Evolutionary conservation across 768 basidiomycete genomes (phyloP), one percentile per base, ranked within the genome.

Genomic region (Tricholoma matsutake): DNA sequence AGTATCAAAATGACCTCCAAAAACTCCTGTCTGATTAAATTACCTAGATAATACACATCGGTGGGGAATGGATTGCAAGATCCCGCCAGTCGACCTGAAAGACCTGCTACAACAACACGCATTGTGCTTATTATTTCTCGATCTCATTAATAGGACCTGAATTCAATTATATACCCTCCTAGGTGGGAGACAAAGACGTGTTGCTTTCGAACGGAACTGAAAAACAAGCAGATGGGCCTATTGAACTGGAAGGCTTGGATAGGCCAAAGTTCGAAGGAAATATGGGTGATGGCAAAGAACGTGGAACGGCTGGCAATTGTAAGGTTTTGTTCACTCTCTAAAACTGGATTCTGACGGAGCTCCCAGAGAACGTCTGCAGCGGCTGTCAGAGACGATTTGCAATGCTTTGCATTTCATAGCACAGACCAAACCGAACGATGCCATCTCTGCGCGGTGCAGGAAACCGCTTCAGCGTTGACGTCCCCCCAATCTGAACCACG

Each of bases 1-100:
- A 47, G 25, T 6, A 49, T 18, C 4, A 28, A 28, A 28, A 28
- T 49, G 39, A 69, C 68, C 54, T 66, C 61, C 16, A 65, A 52
- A 45, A 69, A 69, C 11, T 57, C 3, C n/a, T 45, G 13, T 11
- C 65, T 58, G 25, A 79, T 67, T 1, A 71, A 20, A 28, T 79
- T 78, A 0, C 77, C 77, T 1, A 78, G 55, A 35, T 70, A 74
- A 57, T 76, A 79, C 8, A 78, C 64, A 45, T 79, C 78, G 0
- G 68, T 71, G 0, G 73, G 62, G 51, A 78, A 79, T 0, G 77
- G 71, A 54, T 78, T 59, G 11, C 71, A 61, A n/a, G 62, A 69
- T 4, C 62, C 58, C n/a, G n/a, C n/a, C n/a, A n/a, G n/a, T n/a
- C n/a, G n/a, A n/a, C n/a, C n/a, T n/a, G n/a, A n/a, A n/a, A n/a